Evolutionary conservation across 2,329 filamentous ascomycete species (phyloP).

Genomic region (Thermothelomyces thermophilus): DNA sequence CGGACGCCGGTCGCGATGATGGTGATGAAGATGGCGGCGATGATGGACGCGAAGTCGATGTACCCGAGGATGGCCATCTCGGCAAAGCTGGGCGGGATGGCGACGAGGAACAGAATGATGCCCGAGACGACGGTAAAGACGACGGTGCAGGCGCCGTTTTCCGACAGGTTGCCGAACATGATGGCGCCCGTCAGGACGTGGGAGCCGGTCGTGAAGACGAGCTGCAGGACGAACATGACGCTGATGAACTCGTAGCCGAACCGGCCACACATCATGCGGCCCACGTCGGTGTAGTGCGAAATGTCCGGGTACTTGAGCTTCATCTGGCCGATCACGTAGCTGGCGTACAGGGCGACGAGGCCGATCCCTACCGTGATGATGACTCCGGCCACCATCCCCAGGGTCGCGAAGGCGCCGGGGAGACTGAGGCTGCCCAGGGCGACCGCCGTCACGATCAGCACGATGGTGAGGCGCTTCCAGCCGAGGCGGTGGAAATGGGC

Average conservation of each 20-base stretch:
- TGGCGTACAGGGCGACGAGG: constrained; percentile 36
- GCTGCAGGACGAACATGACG: constrained; percentile 54
- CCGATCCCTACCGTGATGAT: constrained; percentile 32
- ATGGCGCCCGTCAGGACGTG: constrained; percentile 65
- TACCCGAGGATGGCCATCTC: constrained; percentile 45
- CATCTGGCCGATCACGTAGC: constrained; percentile 37
- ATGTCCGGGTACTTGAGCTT: constrained; percentile 50
- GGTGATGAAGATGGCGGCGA: constrained; percentile 56
- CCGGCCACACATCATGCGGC: constrained; percentile 52
- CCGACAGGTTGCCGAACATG: constrained; percentile 58
- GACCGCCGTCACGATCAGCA: constrained; percentile 52
- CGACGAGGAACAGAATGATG: constrained; percentile 39
- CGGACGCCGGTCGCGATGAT: constrained; percentile 58
- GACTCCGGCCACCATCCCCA: constrained; percentile 45
- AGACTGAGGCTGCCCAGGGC: constrained; percentile 48
- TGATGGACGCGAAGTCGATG: constrained; percentile 55
- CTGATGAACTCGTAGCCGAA: constrained; percentile 58
- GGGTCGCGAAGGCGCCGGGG: constrained; percentile 44
- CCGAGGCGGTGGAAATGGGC: constrained; percentile 48
- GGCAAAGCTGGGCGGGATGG: constrained; percentile 43
- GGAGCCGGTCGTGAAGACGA: constrained; percentile 64
- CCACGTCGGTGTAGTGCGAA: constrained; percentile 62
- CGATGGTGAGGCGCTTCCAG: constrained; percentile 50
- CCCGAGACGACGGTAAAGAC: constrained; percentile 41
- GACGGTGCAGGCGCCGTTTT: constrained; percentile 44